These are phyloP conservation scores for Corymbia calophylla DNA, from an alignment of 441 rosid species.

Conservation along the genomic window DNA sequence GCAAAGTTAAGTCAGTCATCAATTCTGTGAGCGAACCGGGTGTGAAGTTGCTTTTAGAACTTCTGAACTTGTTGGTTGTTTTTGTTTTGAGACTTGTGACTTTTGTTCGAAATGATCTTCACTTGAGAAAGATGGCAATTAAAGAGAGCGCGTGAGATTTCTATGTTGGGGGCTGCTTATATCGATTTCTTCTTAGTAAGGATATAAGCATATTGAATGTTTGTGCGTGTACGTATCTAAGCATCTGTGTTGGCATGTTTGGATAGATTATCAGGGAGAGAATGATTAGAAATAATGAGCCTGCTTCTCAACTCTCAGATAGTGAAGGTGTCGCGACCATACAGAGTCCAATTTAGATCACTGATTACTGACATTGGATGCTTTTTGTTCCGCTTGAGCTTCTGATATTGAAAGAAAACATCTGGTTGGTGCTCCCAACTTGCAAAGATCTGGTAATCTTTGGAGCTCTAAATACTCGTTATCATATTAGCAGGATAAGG, in stretches of 20 bases:
- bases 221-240: not conserved
- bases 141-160: not conserved
- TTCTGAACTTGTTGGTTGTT: not conserved
- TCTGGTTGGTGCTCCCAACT: not conserved
- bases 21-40: not conserved
- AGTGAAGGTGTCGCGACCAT: not conserved
- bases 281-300: not conserved
- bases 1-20: not conserved
- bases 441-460: not conserved
- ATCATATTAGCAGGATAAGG: not conserved
- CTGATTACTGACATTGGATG: not conserved
- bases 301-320: not conserved
- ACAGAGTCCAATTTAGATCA: not conserved
- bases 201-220: not conserved
- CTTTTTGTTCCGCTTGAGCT: not conserved
- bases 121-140: not conserved
- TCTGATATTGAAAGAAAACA: not conserved
- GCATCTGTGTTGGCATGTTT: not conserved
- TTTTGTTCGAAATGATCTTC: not conserved
- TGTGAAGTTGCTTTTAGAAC: not conserved
- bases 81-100: not conserved
- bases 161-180: not conserved
- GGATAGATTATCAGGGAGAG: not conserved
- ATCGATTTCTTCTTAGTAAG: not conserved
- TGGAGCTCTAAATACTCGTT: not conserved